A percentile compares a stretch with the other conserved stretches of the same genome.
Evolutionary conservation across 192 early-diverging fungal species (phyloP).

Genomic region (Coemansia sp.): DNA sequence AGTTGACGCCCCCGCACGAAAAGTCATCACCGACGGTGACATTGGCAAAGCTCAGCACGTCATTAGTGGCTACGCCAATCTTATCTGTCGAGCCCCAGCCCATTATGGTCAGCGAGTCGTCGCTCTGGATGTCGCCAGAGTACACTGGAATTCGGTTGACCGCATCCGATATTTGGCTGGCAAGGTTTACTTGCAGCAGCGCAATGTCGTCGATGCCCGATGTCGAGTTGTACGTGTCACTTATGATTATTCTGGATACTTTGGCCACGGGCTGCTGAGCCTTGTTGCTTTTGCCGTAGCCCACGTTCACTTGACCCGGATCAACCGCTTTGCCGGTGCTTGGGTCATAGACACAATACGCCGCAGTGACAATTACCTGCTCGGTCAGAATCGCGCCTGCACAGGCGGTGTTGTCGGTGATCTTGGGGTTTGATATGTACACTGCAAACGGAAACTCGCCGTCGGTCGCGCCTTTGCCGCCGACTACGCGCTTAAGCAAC

Average conservation of each 20-base stretch:
- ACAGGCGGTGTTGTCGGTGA: slow-evolving; percentile 33
- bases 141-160: slow-evolving; percentile 37
- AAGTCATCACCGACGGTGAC: slow-evolving; percentile 33
- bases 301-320: slow-evolving; percentile 20
- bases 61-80: slow-evolving; percentile 24
- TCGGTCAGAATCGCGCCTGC: slow-evolving; percentile 45
- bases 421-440: slow-evolving; percentile 23
- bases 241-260: slow-evolving; percentile 27
- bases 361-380: slow-evolving; percentile 38
- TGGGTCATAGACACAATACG: slow-evolving; percentile 30
- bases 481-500: slow-evolving; percentile 24
- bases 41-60: slow-evolving; percentile 27
- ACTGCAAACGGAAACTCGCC: slow-evolving; percentile 37
- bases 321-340: slow-evolving; percentile 15
- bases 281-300: slow-evolving; percentile 30
- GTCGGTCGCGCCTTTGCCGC: slow-evolving; percentile 18
- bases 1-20: slow-evolving; percentile 16
- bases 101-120: slow-evolving; percentile 30
- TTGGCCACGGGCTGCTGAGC: slow-evolving; percentile 19
- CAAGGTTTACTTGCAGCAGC: slow-evolving; percentile 29
- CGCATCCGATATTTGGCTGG: slow-evolving; percentile 7
- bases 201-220: slow-evolving; percentile 38
- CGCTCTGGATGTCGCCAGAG: slow-evolving; percentile 19
- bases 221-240: slow-evolving; percentile 15
- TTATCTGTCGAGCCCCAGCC: slow-evolving; percentile 36